Evolutionary conservation across 768 basidiomycete species (phyloP).

Genomic region (Phaeotremella fagi): DNA sequence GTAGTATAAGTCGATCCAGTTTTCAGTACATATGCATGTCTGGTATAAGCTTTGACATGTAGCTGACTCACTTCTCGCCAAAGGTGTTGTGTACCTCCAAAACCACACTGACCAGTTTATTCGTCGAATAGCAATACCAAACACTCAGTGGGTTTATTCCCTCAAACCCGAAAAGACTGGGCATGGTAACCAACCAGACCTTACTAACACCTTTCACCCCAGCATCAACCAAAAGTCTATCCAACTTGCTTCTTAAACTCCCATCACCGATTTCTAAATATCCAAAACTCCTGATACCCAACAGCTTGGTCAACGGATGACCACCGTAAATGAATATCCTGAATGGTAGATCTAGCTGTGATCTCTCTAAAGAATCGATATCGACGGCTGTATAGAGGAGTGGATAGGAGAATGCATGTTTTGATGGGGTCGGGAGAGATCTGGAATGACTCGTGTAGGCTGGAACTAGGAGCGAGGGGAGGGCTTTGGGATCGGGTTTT

Average conservation of each 20-base stretch:
- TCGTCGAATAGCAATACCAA: conserved; percentile 58
- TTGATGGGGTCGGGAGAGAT: conserved; percentile 13
- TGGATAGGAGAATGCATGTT: conserved; percentile 51
- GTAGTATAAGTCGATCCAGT: conserved; percentile 5
- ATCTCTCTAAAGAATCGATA: conserved; percentile 55
- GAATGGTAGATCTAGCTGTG: conserved; percentile 52
- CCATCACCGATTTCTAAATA: conserved; percentile 51
- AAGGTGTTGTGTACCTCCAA: conserved; percentile 75
- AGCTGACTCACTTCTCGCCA: conserved; percentile 54
- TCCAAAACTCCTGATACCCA: conserved; percentile 53
- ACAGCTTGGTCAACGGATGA: conserved; percentile 50
- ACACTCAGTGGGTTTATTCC: conserved; percentile 69
- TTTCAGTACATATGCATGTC: conserved; percentile 28
- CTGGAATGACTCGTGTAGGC: conserved; percentile 20
- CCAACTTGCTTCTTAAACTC: conserved; percentile 15
- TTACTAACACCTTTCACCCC: conserved; percentile 49
- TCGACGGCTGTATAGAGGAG: conserved; percentile 59
- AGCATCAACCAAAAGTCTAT: conserved; percentile 5
- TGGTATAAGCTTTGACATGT: background rate
- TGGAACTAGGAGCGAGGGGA: conserved; percentile 19
- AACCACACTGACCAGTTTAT: conserved; percentile 47
- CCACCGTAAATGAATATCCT: conserved; percentile 59
- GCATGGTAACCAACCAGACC: conserved; percentile 72
- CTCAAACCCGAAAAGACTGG: conserved; percentile 61
- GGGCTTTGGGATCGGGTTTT: background rate